Percentiles rank a stretch among this genome's conserved stretches.
Evolutionary conservation across 495 filamentous ascomycete genomes (phyloP).

Genomic region (Trichoderma erinaceum): DNA sequence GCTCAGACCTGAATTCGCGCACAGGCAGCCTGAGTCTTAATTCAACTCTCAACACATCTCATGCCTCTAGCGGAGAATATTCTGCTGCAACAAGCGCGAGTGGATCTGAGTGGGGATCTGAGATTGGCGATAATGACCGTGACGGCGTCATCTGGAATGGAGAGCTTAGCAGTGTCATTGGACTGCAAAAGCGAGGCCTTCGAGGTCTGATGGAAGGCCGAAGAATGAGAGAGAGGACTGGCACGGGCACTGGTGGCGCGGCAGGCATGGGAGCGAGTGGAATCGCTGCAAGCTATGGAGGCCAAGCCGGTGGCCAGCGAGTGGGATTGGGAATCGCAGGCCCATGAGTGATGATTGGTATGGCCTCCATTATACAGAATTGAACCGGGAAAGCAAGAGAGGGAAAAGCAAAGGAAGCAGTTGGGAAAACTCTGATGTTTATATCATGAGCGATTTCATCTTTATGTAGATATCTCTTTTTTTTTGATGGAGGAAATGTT

Average conservation of each 20-base stretch:
- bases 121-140: slow-evolving; percentile 33
- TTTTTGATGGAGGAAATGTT: slow-evolving; percentile 14
- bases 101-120: slow-evolving; percentile 45
- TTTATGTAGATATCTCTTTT: slow-evolving; percentile 8
- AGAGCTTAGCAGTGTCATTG: slow-evolving; percentile 87
- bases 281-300: slow-evolving; percentile 11
- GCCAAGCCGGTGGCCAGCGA: slow-evolving; percentile 13
- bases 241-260: slow-evolving; percentile 23
- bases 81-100: slow-evolving; percentile 42
- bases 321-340: slow-evolving; percentile 20
- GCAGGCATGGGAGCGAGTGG: slow-evolving; percentile 8
- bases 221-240: slow-evolving; percentile 65
- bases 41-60: slow-evolving; percentile 30
- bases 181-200: slow-evolving; percentile 86
- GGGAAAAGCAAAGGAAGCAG: background rate
- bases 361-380: background rate
- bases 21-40: slow-evolving; percentile 34
- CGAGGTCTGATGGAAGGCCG: slow-evolving; percentile 93
- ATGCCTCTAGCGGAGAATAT: slow-evolving; percentile 40
- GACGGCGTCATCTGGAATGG: slow-evolving; percentile 68
- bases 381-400: background rate
- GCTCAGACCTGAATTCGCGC: slow-evolving; percentile 19
- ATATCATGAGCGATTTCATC: slow-evolving; percentile 10
- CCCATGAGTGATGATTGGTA: slow-evolving; percentile 1
- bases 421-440: slow-evolving; percentile 5